Base-by-base conservation (phyloP, 1,284 basidiomycete species). In the Coriolopsis trogii region DNA sequence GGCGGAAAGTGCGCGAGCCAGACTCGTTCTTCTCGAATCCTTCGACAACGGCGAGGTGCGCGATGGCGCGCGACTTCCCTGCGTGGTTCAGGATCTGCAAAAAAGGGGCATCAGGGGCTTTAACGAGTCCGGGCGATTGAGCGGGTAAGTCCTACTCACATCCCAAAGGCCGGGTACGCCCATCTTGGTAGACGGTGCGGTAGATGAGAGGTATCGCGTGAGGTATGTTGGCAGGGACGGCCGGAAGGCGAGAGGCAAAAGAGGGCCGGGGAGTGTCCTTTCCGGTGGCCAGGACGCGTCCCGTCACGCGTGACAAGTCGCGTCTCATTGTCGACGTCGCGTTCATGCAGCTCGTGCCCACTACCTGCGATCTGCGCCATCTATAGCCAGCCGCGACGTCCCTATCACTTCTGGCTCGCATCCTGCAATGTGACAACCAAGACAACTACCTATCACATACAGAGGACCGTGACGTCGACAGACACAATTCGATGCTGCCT, bases 21-120 rank as follows among this genome's bases (percentile, higher is more conserved):
- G 71, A 72, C 4, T 24, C 29, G 61, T 77, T 78, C 20, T 57
- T 46, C 40, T 78, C 74, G 46, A 78, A 79, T 12, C 74, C 76
- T 5, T 76, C 70, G 13, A 67, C 63, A 10, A 76, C 67, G 6
- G 73, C 69, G 37, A 78, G 63, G 33, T 74, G 62, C 3, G 63
- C 59, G 7, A 78, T 50, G 1, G 76, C 68, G 29, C 67, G 67
- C 1, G 74, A 69, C 51, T 69, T 63, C 9, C 72, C 71, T 1
- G 70, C 69, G 45, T 66, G 60, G 31, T 71, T 68, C 38, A 77
- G 50, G 44, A 73, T 57, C 75, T 77, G 43, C 20, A 51, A 4
- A 9, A 2, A 38, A 16, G 28, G 31, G n/a, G 9, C 24, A 9
- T 4, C 37, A 16, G 28, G 31, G n/a, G 9, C 24, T 29, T 6